Evolutionary conservation across 2,329 filamentous ascomycete species (phyloP).

Genomic region (Golovinomyces cichoracearum): DNA sequence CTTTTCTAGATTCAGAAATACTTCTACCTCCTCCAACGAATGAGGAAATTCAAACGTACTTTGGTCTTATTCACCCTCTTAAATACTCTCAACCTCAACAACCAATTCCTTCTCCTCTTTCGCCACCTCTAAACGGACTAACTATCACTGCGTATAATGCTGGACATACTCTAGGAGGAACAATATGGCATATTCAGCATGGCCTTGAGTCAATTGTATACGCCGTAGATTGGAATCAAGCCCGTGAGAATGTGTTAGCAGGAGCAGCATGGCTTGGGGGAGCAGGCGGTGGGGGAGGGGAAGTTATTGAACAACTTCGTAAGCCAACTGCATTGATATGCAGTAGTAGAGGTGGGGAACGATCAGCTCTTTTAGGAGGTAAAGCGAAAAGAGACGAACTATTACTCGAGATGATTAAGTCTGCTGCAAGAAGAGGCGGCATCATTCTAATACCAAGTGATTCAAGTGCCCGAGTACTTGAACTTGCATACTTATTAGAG

Average conservation of each 20-base stretch:
- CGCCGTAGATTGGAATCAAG: slow-evolving; percentile 93
- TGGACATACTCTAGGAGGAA: slow-evolving; percentile 82
- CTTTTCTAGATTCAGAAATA: slow-evolving; percentile 25
- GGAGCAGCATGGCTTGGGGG: slow-evolving; percentile 85
- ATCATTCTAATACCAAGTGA: slow-evolving; percentile 86
- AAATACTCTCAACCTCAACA: slow-evolving; percentile 96
- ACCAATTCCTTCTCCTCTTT: slow-evolving; percentile 63
- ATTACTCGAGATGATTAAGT: slow-evolving; percentile 55
- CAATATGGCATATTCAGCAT: slow-evolving; percentile 97
- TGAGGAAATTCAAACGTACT: slow-evolving; percentile 81
- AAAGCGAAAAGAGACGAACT: slow-evolving; percentile 64
- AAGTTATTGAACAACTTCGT: slow-evolving; percentile 78
- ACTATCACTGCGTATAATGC: slow-evolving; percentile 94
- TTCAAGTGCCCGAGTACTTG: slow-evolving; percentile 78
- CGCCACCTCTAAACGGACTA: slow-evolving; percentile 66
- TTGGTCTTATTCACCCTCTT: slow-evolving; percentile 65
- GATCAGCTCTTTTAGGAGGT: slow-evolving; percentile 41
- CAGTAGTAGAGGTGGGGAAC: slow-evolving; percentile 57
- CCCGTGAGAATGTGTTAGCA: slow-evolving; percentile 79
- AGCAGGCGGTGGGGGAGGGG: slow-evolving; percentile 50
- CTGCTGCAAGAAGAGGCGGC: slow-evolving; percentile 55
- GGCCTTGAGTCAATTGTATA: slow-evolving; percentile 93
- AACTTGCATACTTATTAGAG: slow-evolving; percentile 76
- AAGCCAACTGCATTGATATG: slow-evolving; percentile 88
- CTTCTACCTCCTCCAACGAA: slow-evolving; percentile 44